A percentile compares a stretch with the other conserved stretches of the same genome.
Evolutionary conservation across 2,329 filamentous ascomycete genomes (phyloP).

Genomic region (Sporothrix brasiliensis): DNA sequence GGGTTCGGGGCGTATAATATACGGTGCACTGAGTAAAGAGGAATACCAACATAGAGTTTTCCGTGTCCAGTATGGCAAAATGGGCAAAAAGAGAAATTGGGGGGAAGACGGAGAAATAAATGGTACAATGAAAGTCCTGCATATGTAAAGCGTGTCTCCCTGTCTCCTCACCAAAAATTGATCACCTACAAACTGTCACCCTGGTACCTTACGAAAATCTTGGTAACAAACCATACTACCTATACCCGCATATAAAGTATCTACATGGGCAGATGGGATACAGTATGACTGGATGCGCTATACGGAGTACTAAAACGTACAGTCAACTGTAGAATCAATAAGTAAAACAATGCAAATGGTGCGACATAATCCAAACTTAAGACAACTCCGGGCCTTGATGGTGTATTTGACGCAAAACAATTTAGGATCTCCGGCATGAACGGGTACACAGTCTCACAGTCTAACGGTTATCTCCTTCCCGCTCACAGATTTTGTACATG

Average conservation of each 20-base stretch:
- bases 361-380: not conserved
- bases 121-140: not conserved
- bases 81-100: no score
- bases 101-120: no score
- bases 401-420: not conserved
- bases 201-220: no score
- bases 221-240: not conserved
- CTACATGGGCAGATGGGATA: not conserved
- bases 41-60: no score
- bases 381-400: not conserved
- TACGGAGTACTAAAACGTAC: conserved; percentile 13
- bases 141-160: not conserved
- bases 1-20: not conserved
- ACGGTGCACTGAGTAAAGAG: not conserved
- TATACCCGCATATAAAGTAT: not conserved
- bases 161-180: not conserved
- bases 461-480: not conserved
- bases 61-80: not conserved
- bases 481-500: not conserved
- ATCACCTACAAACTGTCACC: not conserved
- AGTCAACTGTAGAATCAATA: not conserved
- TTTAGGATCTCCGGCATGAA: conserved; percentile 1
- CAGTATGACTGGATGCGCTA: not conserved
- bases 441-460: not conserved
- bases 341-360: not conserved